Conservation (phyloP, 345 rosid genomes). For the Salix purpurea region DNA sequence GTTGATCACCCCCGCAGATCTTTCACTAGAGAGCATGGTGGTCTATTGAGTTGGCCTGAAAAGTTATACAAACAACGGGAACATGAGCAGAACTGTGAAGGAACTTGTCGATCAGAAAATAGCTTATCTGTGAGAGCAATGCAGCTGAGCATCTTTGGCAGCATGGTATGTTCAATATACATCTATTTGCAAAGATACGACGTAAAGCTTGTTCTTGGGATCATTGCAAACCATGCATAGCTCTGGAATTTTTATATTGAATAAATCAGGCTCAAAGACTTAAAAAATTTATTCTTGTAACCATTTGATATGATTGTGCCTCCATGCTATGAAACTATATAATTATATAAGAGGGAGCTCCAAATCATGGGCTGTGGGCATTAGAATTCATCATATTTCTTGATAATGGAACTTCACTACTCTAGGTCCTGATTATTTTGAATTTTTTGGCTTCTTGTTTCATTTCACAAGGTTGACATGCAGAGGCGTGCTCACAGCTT, state of each 20-base stretch:
- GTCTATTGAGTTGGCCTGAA: conserved; percentile 81
- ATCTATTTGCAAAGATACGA: not conserved
- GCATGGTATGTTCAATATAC: conserved; percentile 50
- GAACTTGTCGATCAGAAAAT: conserved; percentile 18
- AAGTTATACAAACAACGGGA: conserved; percentile 31
- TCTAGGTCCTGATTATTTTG: not conserved
- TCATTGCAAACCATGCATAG: not conserved
- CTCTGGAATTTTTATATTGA: not conserved
- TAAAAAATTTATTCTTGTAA: not conserved
- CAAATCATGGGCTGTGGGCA: not conserved
- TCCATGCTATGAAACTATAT: not conserved
- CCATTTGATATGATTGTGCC: not conserved
- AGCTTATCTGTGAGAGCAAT: conserved; percentile 75
- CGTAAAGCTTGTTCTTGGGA: not conserved
- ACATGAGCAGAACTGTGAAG: conserved; percentile 19
- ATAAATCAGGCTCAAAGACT: not conserved
- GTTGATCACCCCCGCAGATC: conserved; percentile 50
- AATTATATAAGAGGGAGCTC: not conserved
- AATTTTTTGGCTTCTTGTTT: conserved; percentile 1
- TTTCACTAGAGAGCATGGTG: conserved; percentile 45
- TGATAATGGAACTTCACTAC: not conserved
- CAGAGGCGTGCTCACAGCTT: conserved; percentile 37
- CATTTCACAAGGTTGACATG: conserved; percentile 43
- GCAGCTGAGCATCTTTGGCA: conserved; percentile 73
- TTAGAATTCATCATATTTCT: not conserved